Evolutionary conservation across 1,284 basidiomycete genomes (phyloP).

Genomic region (Anthracocystis setariae): DNA sequence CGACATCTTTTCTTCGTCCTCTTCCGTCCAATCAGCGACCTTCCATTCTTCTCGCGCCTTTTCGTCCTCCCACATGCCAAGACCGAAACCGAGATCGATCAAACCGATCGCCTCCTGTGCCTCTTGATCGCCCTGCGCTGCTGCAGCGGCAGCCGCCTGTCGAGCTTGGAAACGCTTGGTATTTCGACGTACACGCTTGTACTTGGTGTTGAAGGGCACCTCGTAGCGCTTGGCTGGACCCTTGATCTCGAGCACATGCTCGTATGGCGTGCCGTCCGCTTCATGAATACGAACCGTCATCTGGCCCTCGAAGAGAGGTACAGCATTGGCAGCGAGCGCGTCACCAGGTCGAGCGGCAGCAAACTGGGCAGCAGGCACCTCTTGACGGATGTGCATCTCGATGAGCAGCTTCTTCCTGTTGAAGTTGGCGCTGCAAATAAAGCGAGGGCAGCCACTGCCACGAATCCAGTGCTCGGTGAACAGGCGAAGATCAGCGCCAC

Average conservation of each 20-base stretch:
- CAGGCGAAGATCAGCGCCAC: conserved; percentile 78
- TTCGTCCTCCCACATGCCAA: conserved; percentile 86
- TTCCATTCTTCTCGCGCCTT: conserved; percentile 84
- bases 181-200: conserved; percentile 93
- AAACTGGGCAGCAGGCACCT: conserved; percentile 76
- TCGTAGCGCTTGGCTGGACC: conserved; percentile 88
- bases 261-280: conserved; percentile 97
- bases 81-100: conserved; percentile 93
- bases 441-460: conserved; percentile 92
- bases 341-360: conserved; percentile 60
- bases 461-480: conserved; percentile 99
- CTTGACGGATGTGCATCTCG: conserved; percentile 91
- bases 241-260: conserved; percentile 94
- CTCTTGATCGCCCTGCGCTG: conserved; percentile 76
- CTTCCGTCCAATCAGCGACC: conserved; percentile 97
- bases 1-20: conserved; percentile 89
- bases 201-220: conserved; percentile 99
- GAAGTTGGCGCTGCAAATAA: conserved; percentile 88
- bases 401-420: conserved; percentile 98
- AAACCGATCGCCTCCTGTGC: conserved; percentile 92
- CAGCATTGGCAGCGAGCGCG: conserved; percentile 69
- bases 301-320: conserved; percentile 74
- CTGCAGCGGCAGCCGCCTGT: conserved; percentile 90
- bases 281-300: conserved; percentile 99
- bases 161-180: conserved; percentile 93